Conservation (phyloP, 2,329 filamentous ascomycete species). For the Trichoderma lentiforme region DNA sequence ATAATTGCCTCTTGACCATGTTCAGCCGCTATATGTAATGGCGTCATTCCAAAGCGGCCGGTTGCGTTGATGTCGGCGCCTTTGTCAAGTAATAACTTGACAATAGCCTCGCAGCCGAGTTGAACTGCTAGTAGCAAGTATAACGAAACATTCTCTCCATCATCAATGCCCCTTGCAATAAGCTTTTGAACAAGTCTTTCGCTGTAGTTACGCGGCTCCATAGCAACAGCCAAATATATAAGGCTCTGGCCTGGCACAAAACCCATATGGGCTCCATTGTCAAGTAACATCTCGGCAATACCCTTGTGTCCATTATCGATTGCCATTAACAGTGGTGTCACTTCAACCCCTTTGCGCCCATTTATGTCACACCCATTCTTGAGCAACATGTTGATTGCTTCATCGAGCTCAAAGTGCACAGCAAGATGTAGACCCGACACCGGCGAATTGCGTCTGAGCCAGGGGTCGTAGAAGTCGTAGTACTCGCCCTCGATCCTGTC, state of each 20-base stretch:
- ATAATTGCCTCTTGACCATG: background rate
- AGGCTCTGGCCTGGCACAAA: rapidly evolving
- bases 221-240: background rate
- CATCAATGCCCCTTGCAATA: background rate
- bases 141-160: background rate
- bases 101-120: background rate
- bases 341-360: rapidly evolving
- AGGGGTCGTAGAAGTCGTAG: too few species aligned
- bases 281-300: background rate
- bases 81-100: background rate
- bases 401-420: background rate
- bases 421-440: background rate
- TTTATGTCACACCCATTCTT: background rate
- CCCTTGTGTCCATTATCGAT: background rate
- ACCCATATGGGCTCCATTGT: background rate
- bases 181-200: background rate
- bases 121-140: rapidly evolving
- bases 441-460: background rate
- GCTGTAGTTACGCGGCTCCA: background rate
- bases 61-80: too few species aligned
- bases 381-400: background rate
- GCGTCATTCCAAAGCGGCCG: too few species aligned
- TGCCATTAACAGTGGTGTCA: background rate
- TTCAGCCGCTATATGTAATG: background rate
- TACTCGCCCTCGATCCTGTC: too few species aligned